These are phyloP conservation scores for Coprinellus aureogranulatus DNA, from an alignment of 768 basidiomycete genomes.

Conservation along the genomic window DNA sequence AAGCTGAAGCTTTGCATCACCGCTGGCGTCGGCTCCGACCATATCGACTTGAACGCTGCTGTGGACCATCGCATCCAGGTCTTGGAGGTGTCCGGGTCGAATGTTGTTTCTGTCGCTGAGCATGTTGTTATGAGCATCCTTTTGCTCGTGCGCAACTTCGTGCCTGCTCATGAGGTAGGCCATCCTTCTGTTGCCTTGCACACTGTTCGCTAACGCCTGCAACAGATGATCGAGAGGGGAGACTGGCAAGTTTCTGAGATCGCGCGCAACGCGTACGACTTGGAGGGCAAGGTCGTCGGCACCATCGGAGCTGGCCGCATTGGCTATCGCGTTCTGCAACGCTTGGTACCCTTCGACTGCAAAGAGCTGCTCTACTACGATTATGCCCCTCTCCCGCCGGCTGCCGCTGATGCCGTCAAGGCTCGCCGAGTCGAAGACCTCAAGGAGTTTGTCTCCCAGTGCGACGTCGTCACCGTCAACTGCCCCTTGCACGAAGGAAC, in stretches of 20 bases:
- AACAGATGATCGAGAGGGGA: constrained; percentile 74
- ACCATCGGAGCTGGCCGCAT: constrained; percentile 82
- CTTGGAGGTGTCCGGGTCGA: constrained; percentile 84
- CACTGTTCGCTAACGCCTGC: neutral
- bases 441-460: constrained; percentile 58
- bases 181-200: neutral
- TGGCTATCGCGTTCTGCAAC: constrained; percentile 83
- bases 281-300: constrained; percentile 89
- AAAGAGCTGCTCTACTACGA: constrained; percentile 92
- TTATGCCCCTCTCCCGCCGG: constrained; percentile 68
- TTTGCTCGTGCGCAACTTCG: constrained; percentile 85
- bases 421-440: constrained; percentile 78
- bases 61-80: constrained; percentile 80
- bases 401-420: constrained; percentile 63
- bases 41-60: constrained; percentile 85
- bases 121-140: constrained; percentile 91
- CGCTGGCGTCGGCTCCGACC: constrained; percentile 88
- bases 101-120: constrained; percentile 89
- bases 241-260: constrained; percentile 86
- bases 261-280: constrained; percentile 81
- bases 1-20: constrained; percentile 86
- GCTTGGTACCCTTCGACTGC: constrained; percentile 78
- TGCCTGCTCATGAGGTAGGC: constrained; percentile 77
- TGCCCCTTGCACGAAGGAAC: constrained; percentile 87
- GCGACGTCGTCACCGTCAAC: constrained; percentile 85